phyloP scores from a whole-genome alignment of 2,329 filamentous ascomycete species.

The Aspergillus intermedius region DNA sequence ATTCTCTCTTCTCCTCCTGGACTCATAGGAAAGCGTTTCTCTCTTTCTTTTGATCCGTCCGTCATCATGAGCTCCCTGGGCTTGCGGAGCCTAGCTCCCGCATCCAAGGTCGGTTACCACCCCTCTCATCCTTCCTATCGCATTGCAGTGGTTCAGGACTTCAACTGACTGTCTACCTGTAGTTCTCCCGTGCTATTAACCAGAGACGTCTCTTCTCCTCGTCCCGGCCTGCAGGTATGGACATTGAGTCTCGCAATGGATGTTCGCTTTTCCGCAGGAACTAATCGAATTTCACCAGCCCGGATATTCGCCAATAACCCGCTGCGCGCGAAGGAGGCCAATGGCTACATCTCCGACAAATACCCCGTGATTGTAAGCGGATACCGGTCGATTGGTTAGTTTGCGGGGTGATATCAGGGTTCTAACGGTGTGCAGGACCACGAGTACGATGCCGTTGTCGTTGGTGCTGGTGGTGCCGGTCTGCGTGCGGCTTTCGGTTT shows the following conservation, averaged over 20 bases:
- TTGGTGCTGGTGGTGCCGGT: conserved; percentile 57
- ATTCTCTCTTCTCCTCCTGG: conserved; percentile 12
- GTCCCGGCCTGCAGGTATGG: conserved; percentile 69
- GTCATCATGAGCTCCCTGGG: conserved; percentile 45
- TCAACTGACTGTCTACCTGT: conserved; percentile 20
- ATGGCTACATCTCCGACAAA: conserved; percentile 76
- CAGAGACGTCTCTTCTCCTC: conserved; percentile 78
- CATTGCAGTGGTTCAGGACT: conserved; percentile 5
- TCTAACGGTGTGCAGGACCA: conserved; percentile 60
- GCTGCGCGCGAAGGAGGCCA: conserved; percentile 87
- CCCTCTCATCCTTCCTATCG: conserved; percentile 13
- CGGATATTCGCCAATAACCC: conserved; percentile 80
- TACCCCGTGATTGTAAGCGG: conserved; percentile 84
- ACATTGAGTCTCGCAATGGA: conserved; percentile 16
- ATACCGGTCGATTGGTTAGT: not conserved
- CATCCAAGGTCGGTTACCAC: conserved; percentile 39
- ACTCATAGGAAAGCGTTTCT: conserved; percentile 19
- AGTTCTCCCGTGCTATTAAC: conserved; percentile 60
- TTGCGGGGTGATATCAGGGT: not conserved
- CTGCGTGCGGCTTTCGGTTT: conserved; percentile 59
- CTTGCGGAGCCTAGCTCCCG: conserved; percentile 45
- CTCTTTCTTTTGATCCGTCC: conserved; percentile 25
- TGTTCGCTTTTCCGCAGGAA: conserved; percentile 6
- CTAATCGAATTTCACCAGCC: conserved; percentile 47
- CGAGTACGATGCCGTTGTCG: conserved; percentile 96